A percentile compares a stretch with the other conserved stretches of the same genome.
These are phyloP conservation scores for Akanthomyces lecanii DNA, from an alignment of 2,329 filamentous ascomycete genomes.

Conservation along the genomic window DNA sequence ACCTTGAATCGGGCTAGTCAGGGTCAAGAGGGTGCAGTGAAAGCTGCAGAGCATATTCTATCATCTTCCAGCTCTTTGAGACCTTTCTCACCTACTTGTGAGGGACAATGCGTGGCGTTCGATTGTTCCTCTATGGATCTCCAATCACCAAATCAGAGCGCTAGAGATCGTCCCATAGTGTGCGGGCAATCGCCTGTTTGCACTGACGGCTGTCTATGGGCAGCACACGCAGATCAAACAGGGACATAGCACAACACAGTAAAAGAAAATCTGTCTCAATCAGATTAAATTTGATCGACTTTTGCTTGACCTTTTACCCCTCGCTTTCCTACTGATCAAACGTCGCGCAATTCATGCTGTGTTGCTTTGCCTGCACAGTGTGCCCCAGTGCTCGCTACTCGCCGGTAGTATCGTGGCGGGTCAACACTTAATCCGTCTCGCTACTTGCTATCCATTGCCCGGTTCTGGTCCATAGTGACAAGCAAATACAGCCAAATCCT, in stretches of 20 bases:
- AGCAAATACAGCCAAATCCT: constrained; percentile 5
- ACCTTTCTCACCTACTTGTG: no score
- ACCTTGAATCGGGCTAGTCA: background rate
- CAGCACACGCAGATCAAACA: no score
- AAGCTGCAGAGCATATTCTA: background rate
- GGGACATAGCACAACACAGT: no score
- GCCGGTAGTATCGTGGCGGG: constrained; percentile 1
- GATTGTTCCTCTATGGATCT: background rate
- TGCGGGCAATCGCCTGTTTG: background rate
- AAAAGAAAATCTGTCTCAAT: no score
- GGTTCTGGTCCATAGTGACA: background rate
- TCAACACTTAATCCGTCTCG: constrained; percentile 16
- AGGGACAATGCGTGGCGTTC: background rate
- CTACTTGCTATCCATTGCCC: constrained; percentile 7
- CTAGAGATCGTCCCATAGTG: background rate
- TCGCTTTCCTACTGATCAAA: no score
- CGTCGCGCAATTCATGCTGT: background rate
- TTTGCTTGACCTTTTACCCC: no score
- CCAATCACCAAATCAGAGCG: background rate
- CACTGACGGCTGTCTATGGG: background rate
- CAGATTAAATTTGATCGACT: no score
- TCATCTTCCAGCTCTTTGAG: no score
- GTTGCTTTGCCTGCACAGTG: background rate
- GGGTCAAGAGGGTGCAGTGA: background rate
- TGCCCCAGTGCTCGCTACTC: background rate